These are phyloP conservation scores for Cymodocea nodosa DNA, from an alignment of 116 monocot species.

Conservation along the genomic window DNA sequence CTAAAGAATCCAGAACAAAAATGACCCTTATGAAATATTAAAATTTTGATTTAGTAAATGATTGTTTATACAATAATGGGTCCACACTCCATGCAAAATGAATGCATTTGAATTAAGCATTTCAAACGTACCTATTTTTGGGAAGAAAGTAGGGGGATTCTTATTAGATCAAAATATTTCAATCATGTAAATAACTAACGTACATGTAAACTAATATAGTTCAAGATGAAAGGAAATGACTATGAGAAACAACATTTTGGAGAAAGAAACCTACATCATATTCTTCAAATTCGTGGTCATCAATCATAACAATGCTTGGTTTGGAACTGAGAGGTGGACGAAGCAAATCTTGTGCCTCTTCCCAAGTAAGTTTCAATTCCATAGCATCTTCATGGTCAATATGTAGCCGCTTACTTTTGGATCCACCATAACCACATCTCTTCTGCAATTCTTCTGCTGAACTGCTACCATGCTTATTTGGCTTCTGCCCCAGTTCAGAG, in stretches of 20 bases:
- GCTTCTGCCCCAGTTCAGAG: slow-evolving; percentile 31
- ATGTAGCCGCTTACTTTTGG: slow-evolving; percentile 64
- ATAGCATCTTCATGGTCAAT: slow-evolving; percentile 76
- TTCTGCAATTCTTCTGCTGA: slow-evolving; percentile 41
- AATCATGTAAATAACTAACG: no score
- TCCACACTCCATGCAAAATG: no score
- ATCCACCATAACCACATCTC: slow-evolving; percentile 62
- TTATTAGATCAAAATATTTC: no score
- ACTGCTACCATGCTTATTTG: slow-evolving; percentile 33
- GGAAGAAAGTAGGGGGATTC: no score
- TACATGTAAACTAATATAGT: neutral
- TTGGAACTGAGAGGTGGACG: slow-evolving; percentile 53
- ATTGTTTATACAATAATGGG: no score
- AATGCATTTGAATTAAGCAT: no score
- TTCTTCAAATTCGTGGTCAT: slow-evolving; percentile 89
- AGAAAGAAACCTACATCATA: slow-evolving; percentile 52
- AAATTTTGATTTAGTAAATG: no score
- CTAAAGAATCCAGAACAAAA: no score
- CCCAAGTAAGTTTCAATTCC: slow-evolving; percentile 84
- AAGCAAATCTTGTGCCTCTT: slow-evolving; percentile 80
- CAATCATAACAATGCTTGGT: slow-evolving; percentile 72
- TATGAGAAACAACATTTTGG: neutral
- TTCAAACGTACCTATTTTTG: no score
- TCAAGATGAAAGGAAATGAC: neutral
- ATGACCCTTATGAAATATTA: no score